These are phyloP conservation scores for Saitoella complicata DNA, from an alignment of 805 yeast species.

Conservation along the genomic window DNA sequence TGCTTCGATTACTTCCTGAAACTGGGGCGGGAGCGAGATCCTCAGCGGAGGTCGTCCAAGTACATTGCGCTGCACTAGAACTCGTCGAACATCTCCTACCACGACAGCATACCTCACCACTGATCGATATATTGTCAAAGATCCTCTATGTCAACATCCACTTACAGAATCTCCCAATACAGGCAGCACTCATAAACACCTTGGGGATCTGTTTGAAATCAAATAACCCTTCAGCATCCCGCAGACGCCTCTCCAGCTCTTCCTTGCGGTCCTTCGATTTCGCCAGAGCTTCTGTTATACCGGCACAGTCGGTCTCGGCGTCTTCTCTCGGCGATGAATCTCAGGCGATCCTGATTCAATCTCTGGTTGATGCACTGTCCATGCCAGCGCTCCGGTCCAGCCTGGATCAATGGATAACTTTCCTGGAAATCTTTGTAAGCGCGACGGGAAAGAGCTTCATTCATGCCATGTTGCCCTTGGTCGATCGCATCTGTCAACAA, in stretches of 20 bases:
- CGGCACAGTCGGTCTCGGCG: too few species aligned
- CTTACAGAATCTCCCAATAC: constrained; percentile 2
- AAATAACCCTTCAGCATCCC: constrained; percentile 12
- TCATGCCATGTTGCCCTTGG: constrained; percentile 38
- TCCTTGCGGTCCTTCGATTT: constrained; percentile 3
- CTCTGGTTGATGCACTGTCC: constrained; percentile 34
- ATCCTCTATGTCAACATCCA: too few species aligned
- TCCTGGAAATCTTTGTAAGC: constrained; percentile 36
- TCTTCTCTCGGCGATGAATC: too few species aligned
- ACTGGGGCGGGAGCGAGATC: too few species aligned
- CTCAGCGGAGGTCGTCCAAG: too few species aligned
- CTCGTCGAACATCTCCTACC: too few species aligned
- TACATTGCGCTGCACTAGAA: too few species aligned
- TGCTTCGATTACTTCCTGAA: too few species aligned
- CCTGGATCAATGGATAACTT: constrained; percentile 32
- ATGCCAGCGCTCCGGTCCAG: constrained; percentile 28
- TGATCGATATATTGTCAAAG: too few species aligned
- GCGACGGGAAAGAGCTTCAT: constrained; percentile 38
- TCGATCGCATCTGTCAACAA: constrained; percentile 31
- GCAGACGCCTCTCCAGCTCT: constrained; percentile 2
- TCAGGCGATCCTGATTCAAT: constrained; percentile 18
- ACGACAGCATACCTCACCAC: too few species aligned
- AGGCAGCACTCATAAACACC: constrained; percentile 10
- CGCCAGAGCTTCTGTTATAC: constrained; percentile 4
- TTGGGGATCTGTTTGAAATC: constrained; percentile 8